These are phyloP conservation scores for Amanita jacksonii DNA, from an alignment of 768 basidiomycete species.

Conservation along the genomic window DNA sequence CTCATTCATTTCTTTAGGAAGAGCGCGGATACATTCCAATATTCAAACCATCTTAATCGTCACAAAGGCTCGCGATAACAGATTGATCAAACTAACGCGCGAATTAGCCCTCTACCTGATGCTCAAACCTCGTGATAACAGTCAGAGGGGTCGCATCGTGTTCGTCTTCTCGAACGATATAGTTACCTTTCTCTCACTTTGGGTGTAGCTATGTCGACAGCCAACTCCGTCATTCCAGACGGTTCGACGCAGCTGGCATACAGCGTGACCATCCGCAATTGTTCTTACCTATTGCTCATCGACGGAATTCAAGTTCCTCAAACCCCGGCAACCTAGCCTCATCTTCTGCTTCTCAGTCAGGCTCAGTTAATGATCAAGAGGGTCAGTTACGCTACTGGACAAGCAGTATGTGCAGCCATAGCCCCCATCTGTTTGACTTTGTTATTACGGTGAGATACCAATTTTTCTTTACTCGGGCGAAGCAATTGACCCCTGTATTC, in stretches of 20 bases:
- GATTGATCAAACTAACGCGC: conserved; percentile 89
- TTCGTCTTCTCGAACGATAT: conserved; percentile 23
- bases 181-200: conserved; percentile 11
- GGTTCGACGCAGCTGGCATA: conserved; percentile 92
- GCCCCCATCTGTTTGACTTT: conserved; percentile 93
- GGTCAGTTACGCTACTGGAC: conserved; percentile 98
- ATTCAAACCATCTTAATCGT: conserved; percentile 93
- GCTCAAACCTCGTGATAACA: conserved; percentile 64
- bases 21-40: conserved; percentile 83
- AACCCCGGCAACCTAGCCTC: conserved; percentile 40
- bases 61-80: conserved; percentile 96
- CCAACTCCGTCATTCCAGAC: conserved; percentile 79
- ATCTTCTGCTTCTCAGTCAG: conserved; percentile 35
- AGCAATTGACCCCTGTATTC: conserved; percentile 11
- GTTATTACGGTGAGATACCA: conserved; percentile 76
- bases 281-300: conserved; percentile 69
- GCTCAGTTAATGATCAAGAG: conserved; percentile 28
- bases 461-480: not conserved
- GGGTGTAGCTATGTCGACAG: conserved; percentile 79
- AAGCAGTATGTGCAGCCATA: conserved; percentile 85
- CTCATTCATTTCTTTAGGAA: conserved; percentile 42
- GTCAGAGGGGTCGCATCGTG: conserved; percentile 78
- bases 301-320: conserved; percentile 57
- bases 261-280: conserved; percentile 80
- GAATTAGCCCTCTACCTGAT: conserved; percentile 94